Percentiles rank a stretch among this genome's conserved stretches.
Conservation (phyloP, 805 yeast species). For the Nakazawaea populi region DNA sequence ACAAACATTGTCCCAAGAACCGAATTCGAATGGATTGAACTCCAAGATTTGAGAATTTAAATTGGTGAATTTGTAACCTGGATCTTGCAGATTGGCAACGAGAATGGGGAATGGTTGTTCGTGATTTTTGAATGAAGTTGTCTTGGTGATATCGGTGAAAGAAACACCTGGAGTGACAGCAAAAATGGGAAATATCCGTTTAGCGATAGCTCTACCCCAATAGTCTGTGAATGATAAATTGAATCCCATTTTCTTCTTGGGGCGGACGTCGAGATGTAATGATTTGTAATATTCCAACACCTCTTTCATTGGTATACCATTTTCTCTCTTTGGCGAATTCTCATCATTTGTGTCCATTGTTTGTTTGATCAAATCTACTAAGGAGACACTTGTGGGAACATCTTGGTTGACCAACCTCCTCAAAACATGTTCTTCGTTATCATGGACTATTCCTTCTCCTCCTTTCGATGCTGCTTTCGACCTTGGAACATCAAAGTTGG, state of each 20-base stretch:
- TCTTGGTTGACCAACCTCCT: not conserved
- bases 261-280: constrained; percentile 47
- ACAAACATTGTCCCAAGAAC: constrained; percentile 52
- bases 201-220: constrained; percentile 59
- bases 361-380: not conserved
- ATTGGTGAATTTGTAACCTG: constrained; percentile 24
- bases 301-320: constrained; percentile 14
- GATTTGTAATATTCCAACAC: constrained; percentile 42
- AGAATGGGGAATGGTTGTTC: constrained; percentile 47
- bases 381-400: not conserved
- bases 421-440: not conserved
- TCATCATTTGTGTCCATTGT: not conserved
- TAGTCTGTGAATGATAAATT: constrained; percentile 58
- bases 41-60: constrained; percentile 45
- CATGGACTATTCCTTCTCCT: not conserved
- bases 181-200: constrained; percentile 34
- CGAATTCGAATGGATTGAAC: constrained; percentile 61
- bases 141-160: constrained; percentile 30
- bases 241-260: constrained; percentile 48
- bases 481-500: constrained; percentile 37
- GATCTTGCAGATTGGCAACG: constrained; percentile 33
- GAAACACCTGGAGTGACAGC: constrained; percentile 31
- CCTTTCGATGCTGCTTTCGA: no score
- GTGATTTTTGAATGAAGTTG: constrained; percentile 29
- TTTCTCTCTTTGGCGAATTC: not conserved